Base-by-base conservation (phyloP, 2,329 filamentous ascomycete species). In the Hypoxylon rubiginosum region DNA sequence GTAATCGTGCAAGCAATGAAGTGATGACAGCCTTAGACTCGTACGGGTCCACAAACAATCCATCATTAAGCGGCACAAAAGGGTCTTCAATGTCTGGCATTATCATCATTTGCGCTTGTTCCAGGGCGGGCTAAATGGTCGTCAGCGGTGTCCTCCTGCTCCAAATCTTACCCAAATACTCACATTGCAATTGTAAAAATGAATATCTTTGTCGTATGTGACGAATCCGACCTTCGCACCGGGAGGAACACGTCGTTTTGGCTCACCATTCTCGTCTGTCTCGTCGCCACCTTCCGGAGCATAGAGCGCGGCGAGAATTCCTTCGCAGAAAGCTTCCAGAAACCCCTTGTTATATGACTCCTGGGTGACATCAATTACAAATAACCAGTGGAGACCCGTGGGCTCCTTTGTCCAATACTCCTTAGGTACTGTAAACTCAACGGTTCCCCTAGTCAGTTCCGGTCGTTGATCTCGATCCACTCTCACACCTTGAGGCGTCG, bases 351-450 rank as follows among this genome's bases (percentile, higher is more conserved):
- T 97, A 69, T 92, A 91, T 0, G 95, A 90, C 79, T 97, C 95
- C 72, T 97, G 93, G 4, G 93, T 96, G 43, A 97, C 94, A 79
- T 99, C 96, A 62, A 99, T 92, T 68, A 97, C 79, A 79, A 99
- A 99, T 10, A 99, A 82, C 88, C 91, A 97, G 64, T 91, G 90
- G 73, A 98, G 79, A 24, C 93, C 94, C 13, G 96, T 92, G 0
- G 96, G 96, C 77, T 97, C 91, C 79, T 95, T 96, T 24, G 93
- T 95, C 93, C 94, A 99, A 81, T 99, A 99, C 81, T 99, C 96
- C 82, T 97, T 98, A 15, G 96, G 96, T 13, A 99, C 97, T 65
- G 96, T 85, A 77, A 97, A 99, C 77, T 99, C 96, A 49, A 98
- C 95, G 0, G 96, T 98, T 39, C 96, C 96, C 61, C 93, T 88